Evolutionary conservation across 768 basidiomycete genomes (phyloP), one percentile per base, ranked within the genome.

Genomic region (Russula emetica): DNA sequence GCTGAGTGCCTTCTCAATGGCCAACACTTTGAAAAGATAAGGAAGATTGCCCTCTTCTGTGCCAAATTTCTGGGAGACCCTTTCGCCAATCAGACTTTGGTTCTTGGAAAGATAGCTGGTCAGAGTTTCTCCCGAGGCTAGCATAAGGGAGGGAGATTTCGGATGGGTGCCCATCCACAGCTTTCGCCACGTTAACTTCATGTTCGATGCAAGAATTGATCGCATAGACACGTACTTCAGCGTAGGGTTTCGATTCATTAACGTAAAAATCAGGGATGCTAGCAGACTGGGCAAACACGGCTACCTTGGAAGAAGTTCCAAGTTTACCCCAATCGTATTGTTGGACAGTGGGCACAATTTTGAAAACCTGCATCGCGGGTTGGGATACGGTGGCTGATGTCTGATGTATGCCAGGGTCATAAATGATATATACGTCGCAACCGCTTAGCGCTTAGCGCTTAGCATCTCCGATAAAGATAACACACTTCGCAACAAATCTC

Each of bases 151-250:
- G 0, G 88, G 88, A 9, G 86, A 80, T 40, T 79, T 90, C 2
- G 90, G 82, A 70, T 98, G 97, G 0, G 97, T 98, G 11, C 97
- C 97, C 96, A 98, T 98, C 97, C 97, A 99, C 50, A 99, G 78
- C 94, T 98, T 72, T 59, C 16, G 11, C 20, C 32, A 51, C 24
- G 22, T 64, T 40, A 65, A 49, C 13, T 2, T 20, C 13, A 65
- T 38, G 13, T 1, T 22, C 6, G 34, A n/a, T 8, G 20, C 30
- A 49, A 28, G 16, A 24, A 22, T 11, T 51, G 28, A 57, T 55
- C 45, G 68, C 24, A 11, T 40, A 14, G 24, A 47, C 24, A 62
- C 84, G 57, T 73, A 93, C 96, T 85, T 99, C 96, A 30, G 97
- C 96, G 72, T 98, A 98, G 3, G 93, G 91, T 64, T 82, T 80